Percentiles rank a stretch among this genome's conserved stretches.
These are phyloP conservation scores for Leucosporidium scottii DNA, from an alignment of 768 basidiomycete genomes.

Conservation along the genomic window DNA sequence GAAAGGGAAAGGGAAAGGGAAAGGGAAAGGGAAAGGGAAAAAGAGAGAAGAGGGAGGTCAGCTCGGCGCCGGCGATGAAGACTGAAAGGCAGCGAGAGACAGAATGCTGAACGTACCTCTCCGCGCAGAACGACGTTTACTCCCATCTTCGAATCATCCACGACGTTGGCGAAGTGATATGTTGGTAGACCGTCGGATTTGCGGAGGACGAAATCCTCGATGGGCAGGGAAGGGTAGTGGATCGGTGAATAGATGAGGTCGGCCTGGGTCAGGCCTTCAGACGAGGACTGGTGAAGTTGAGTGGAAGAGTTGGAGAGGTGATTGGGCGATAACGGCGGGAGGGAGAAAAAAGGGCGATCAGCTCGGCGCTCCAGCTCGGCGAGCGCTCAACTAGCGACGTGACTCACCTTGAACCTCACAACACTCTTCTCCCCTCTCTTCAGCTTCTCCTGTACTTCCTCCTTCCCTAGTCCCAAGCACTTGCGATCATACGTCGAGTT, in stretches of 20 bases:
- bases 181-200: conserved; percentile 92
- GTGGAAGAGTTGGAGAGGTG: too few species aligned
- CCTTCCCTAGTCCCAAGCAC: conserved; percentile 77
- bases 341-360: too few species aligned
- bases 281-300: conserved; percentile 11
- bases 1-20: too few species aligned
- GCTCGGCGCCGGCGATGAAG: background rate
- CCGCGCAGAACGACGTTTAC: conserved; percentile 93
- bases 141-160: conserved; percentile 92
- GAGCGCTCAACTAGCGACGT: background rate
- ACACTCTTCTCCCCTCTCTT: conserved; percentile 69
- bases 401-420: conserved; percentile 75
- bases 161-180: conserved; percentile 91
- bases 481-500: conserved; percentile 77
- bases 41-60: background rate
- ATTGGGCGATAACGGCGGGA: background rate
- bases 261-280: background rate
- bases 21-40: background rate
- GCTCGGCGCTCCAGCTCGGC: background rate
- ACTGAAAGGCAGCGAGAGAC: background rate
- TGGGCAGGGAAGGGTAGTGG: conserved; percentile 27
- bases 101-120: conserved; percentile 51
- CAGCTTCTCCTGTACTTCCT: conserved; percentile 69
- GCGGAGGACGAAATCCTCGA: conserved; percentile 71
- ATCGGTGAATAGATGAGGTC: conserved; percentile 27